Evolutionary conservation across 805 yeast genomes (phyloP), one percentile per base, ranked within the genome.

Genomic region (Wickerhamomyces hampshirensis): DNA sequence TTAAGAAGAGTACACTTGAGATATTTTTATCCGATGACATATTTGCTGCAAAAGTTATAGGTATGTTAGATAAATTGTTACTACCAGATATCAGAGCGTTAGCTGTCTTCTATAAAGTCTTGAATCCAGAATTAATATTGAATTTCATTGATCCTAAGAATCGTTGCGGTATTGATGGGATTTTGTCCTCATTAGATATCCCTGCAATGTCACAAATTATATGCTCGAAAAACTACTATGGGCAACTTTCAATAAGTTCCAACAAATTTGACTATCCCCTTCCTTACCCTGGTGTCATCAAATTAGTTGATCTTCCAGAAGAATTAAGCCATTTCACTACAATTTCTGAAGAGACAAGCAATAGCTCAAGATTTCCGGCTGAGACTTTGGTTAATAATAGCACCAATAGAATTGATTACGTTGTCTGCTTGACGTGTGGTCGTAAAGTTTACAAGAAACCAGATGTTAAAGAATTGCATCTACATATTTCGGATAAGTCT

Each of bases 231-330:
- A 12, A 18, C 9, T 7, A 16, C 14, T 14, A 28, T 23, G 7
- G 8, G 4, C 19, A 41, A 9, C 35, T 45, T 26, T 11, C 24
- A 13, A 6, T 13, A 13, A 13, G 28, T 15, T 15, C n/a, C 1
- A n/a, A 28, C 4, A 6, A 12, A 2, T 10, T 15, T 9, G 23
- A 13, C 17, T 13, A n/a, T 2, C 28, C 17, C 8, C 13, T 51
- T 6, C 54, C 55, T 21, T 75, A 67, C 43, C 80, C 85, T 5
- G 79, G 80, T 10, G 65, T 69, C 6, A 60, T 75, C 2, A 71
- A 70, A 34, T 58, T 81, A 33, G 63, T 74, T 23, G 70, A 71
- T 32, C 53, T 82, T 30, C 82, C 87, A 10, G 42, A 48, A 11
- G 66, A 69, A 42, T 60, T 66, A 53, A 55, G 59, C 44, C 59